Conservation (phyloP, 108 stramenopile genomes). For the Pinguiococcus pyrenoidosus region DNA sequence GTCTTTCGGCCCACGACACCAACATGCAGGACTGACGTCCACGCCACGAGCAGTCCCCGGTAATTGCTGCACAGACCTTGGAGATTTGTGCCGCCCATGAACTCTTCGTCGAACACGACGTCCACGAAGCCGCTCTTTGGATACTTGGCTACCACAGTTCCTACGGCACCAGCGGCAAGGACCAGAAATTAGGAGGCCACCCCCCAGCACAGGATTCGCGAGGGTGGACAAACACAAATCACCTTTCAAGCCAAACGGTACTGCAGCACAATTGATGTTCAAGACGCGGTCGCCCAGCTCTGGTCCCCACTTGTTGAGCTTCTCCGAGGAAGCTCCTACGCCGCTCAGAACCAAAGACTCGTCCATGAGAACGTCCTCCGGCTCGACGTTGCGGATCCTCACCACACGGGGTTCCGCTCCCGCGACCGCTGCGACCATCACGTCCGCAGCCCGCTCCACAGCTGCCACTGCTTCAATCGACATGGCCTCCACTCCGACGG, state of each 20-base stretch:
- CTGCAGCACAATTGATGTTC: conserved; percentile 70
- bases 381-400: conserved; percentile 53
- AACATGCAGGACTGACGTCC: too few relatives aligned
- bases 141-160: conserved; percentile 89
- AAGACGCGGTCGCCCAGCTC: conserved; percentile 78
- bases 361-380: conserved; percentile 63
- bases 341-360: too few relatives aligned
- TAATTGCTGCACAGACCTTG: conserved; percentile 87
- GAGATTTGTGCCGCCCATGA: conserved; percentile 78
- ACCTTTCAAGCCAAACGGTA: conserved; percentile 89
- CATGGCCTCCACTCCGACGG: conserved; percentile 73
- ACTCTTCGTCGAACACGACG: conserved; percentile 95
- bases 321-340: too few relatives aligned
- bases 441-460: conserved; percentile 78
- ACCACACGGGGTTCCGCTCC: too few relatives aligned
- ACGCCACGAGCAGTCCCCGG: conserved; percentile 76
- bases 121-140: conserved; percentile 79
- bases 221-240: too few relatives aligned
- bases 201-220: too few relatives aligned
- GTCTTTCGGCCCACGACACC: too few relatives aligned
- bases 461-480: conserved; percentile 68
- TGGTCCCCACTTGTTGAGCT: conserved; percentile 46
- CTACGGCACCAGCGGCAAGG: too few relatives aligned
- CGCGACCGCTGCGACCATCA: conserved; percentile 55
- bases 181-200: too few relatives aligned